Evolutionary conservation across 1,284 basidiomycete species (phyloP).

Genomic region (Omphalotus olearius): DNA sequence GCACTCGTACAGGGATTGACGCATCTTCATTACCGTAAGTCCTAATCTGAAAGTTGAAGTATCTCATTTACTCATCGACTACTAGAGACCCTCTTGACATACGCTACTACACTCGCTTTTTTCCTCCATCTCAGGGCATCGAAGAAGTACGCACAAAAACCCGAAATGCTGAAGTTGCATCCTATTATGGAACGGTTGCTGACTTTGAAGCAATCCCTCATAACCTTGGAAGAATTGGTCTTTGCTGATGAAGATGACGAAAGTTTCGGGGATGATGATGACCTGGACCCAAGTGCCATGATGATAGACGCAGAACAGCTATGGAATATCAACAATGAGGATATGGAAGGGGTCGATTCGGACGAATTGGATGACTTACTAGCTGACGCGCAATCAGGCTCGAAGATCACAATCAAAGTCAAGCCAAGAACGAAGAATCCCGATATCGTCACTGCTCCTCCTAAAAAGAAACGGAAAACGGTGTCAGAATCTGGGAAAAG

Average conservation of each 20-base stretch:
- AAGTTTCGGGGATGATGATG: slow-evolving; percentile 26
- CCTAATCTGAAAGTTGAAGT: not conserved
- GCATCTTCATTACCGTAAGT: slow-evolving; percentile 75
- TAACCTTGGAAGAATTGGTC: slow-evolving; percentile 80
- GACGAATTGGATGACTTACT: slow-evolving; percentile 55
- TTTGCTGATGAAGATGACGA: slow-evolving; percentile 49
- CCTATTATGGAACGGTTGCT: slow-evolving; percentile 83
- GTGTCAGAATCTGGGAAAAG: slow-evolving; percentile 19
- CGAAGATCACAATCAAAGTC: slow-evolving; percentile 14
- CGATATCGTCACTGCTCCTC: slow-evolving; percentile 15
- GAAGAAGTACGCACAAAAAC: slow-evolving; percentile 56
- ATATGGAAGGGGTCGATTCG: slow-evolving; percentile 31
- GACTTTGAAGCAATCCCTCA: slow-evolving; percentile 80
- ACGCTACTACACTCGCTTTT: slow-evolving; percentile 88
- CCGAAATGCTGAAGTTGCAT: slow-evolving; percentile 65
- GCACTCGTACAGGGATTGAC: slow-evolving; percentile 57
- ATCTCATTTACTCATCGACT: not conserved
- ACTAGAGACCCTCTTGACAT: slow-evolving; percentile 84
- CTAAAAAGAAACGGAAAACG: slow-evolving; percentile 40
- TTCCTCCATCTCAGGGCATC: slow-evolving; percentile 85
- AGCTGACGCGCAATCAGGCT: slow-evolving; percentile 39
- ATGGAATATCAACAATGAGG: slow-evolving; percentile 28
- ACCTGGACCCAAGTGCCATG: slow-evolving; percentile 25
- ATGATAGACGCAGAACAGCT: slow-evolving; percentile 29
- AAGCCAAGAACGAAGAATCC: not conserved